Base-by-base conservation (phyloP, 495 filamentous ascomycete species). In the Pseudoneurospora amorphoporcata region DNA sequence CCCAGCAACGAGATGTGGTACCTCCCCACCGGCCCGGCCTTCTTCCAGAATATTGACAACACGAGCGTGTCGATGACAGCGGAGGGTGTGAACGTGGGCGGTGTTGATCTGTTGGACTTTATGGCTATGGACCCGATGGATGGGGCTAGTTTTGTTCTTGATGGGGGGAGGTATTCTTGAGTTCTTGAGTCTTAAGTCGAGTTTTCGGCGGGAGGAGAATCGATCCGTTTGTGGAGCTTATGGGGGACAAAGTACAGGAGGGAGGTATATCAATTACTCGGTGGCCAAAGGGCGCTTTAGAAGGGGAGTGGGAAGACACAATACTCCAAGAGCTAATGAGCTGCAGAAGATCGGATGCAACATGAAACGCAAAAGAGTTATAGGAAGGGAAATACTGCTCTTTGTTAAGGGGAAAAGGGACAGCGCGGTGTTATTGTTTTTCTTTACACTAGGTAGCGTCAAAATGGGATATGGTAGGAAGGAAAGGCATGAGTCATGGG, bases 61-160 rank as follows among this genome's bases (percentile, higher is more conserved):
- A 77, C 79, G 29, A 79, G 75, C 79, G 86, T 88, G 35, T 86
- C 86, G 42, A 87, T 88, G 84, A 88, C 86, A 40, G 86, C 87
- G 8, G 86, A 88, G 77, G 87, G 87, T 41, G 87, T 88, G 40
- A 88, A 86, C 73, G 83, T 88, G 0, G 85, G 84, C 43, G 87
- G 87, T 4, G 76, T 88, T 9, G 87, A 88, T 70, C 69, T 88
- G 75, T 81, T 88, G 7, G 87, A 88, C 73, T 88, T 84, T 72
- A 87, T 88, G 86, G 84, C 84, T 0, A 84, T 87, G 82, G 87
- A 87, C 39, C 82, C 81, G 23, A 81, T 81, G 40, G 76, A 78
- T 8, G 72, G 75, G 32, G 69, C 69, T 53, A 43, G 37, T 68
- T 83, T 81, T 76, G 75, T 70, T 16, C 77, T 86, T 77, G 84